Base-by-base conservation (phyloP, 176 grass and related monocot species). In the Cymbopogon citratus region DNA sequence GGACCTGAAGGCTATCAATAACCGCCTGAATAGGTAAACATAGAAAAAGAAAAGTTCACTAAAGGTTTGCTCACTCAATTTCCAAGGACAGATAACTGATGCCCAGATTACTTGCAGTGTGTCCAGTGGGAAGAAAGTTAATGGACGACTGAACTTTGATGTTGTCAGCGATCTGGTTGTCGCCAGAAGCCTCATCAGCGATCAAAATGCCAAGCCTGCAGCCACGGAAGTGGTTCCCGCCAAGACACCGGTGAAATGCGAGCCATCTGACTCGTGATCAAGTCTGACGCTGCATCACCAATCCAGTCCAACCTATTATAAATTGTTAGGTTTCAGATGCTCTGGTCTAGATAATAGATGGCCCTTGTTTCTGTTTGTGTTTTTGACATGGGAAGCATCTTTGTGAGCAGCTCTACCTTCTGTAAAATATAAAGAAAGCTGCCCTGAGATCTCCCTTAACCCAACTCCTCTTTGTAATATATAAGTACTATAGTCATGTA, bases 1-100 rank as follows among this genome's bases (percentile, higher is more conserved):
- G 78, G 96, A 99, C 45, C 76, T 99, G 66, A 95, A 88, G 35
- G 96, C 83, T 23, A 99, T 99, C 46, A 99, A 99, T 57, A 95
- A 90, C 72, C 92, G 89, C 41, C 78, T 99, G 45, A 99, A 91
- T 75, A 90, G 96, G 96, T 95, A 87, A 68, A 31, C 28, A 5
- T 10, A 23, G 12, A 44, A 15, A 78, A 28, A 51, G 9, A 59
- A 24, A 1, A 63, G 62, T 52, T 61, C 5, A 3, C 65, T 68
- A 18, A 59, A 41, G 12, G 6, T 43, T 71, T 59, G 6, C 23
- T 51, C 3, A 81, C 43, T 73, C 48, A 15, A 24, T 11, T 43
- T n/a, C 38, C 13, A 57, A 18, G 16, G 35, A 26, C 74, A 56
- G 24, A 41, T 6, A 48, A 33, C 23, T 81, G 27, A 84, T 46